Base-by-base conservation (phyloP, 2,329 filamentous ascomycete genomes). In the Metarhizium humberi region DNA sequence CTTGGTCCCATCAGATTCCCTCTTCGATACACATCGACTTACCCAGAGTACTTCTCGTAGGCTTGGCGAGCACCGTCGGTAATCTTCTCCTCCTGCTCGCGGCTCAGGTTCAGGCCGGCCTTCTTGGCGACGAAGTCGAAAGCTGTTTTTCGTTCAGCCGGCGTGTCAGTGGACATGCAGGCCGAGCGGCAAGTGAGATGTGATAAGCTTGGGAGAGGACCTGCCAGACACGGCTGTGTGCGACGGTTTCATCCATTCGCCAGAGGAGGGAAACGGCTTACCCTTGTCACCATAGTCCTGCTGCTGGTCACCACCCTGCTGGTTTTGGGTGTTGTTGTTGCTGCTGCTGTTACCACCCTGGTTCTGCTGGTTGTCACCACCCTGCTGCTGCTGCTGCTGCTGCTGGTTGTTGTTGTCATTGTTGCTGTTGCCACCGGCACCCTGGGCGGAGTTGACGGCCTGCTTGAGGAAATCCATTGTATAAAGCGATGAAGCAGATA, bases 391-490 rank as follows among this genome's bases (percentile, higher is more conserved):
- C 20, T 58, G 48, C 16, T 50, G 49, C 47, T 58, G 48, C 16
- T 50, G 49, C 47, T 59, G 20, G 42, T 45, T 51, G 29, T 49
- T 57, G 51, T 60, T 60, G 34, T 32, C 51, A 32, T 43, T 36
- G 38, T n/a, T 45, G 8, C 34, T 11, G 48, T 36, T 42, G n/a
- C 53, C 47, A 25, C 43, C 43, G 52, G 60, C 53, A 10, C 18
- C 18, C 42, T 45, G 16, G 53, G 51, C 50, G 50, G 57, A 55
- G 52, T 59, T 49, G 54, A 62, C 61, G 55, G 68, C 67, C 51
- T 69, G 68, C 62, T 72, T 72, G 65, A 73, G n/a, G 61, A 71
- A 69, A 67, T 73, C 69, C 71, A 73, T 73, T 53, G 8, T 40
- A 5, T 49, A 14, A 20, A 32, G 5, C 11, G 48, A 7, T 4